These are phyloP conservation scores for Stephania cephalantha DNA, from an alignment of 164 flowering plant genomes.

Conservation along the genomic window DNA sequence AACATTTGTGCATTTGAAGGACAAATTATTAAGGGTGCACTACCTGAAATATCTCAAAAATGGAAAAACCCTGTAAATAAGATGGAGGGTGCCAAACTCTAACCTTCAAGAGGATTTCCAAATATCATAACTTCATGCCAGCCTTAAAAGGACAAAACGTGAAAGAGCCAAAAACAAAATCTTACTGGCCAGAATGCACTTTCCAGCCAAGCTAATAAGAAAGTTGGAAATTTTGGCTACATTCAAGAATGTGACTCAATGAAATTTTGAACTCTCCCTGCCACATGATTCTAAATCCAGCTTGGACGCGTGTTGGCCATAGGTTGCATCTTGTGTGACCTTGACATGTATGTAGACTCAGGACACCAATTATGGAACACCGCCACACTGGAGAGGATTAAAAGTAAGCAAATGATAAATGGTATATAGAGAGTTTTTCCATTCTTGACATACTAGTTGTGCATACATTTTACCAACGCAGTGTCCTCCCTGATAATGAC, in stretches of 20 bases:
- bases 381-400: neutral
- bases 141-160: neutral
- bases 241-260: neutral
- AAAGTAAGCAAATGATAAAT: neutral
- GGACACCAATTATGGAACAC: neutral
- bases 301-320: neutral
- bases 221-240: neutral
- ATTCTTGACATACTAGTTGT: neutral
- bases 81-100: neutral
- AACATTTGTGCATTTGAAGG: neutral
- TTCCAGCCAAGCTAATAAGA: neutral
- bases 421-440: neutral
- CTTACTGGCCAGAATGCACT: neutral
- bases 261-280: neutral
- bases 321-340: neutral
- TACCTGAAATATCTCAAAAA: neutral
- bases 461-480: neutral
- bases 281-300: neutral
- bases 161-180: neutral
- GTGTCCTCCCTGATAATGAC: neutral
- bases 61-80: neutral
- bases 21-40: neutral
- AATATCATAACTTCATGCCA: neutral
- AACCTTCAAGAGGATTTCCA: neutral
- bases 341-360: neutral